phyloP scores from a whole-genome alignment of 2,329 filamentous ascomycete species.

The Pestalotiopsis sp. region DNA sequence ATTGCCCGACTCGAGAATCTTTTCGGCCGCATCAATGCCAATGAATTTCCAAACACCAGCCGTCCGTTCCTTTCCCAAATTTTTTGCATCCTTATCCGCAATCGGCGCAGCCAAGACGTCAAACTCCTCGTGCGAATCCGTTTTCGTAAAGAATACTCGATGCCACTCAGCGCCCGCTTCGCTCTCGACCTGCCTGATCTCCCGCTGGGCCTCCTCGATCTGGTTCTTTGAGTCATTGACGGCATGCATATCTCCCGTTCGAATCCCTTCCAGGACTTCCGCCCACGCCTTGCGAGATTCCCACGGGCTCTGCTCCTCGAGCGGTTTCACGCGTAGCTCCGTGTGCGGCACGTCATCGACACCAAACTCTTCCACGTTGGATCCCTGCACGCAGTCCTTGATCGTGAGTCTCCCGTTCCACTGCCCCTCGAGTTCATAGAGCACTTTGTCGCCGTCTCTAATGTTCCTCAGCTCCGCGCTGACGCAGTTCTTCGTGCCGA shows the following conservation, averaged over 20 bases:
- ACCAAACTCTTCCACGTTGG: slow-evolving; percentile 18
- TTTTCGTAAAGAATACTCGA: slow-evolving; percentile 20
- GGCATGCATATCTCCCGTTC: slow-evolving; percentile 15
- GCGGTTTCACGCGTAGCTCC: slow-evolving; percentile 10
- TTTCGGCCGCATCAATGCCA: slow-evolving; percentile 19
- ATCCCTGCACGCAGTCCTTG: slow-evolving; percentile 15
- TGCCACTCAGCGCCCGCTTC: slow-evolving; percentile 21
- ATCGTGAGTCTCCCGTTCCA: slow-evolving; percentile 25
- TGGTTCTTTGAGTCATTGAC: slow-evolving; percentile 18
- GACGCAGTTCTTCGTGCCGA: slow-evolving; percentile 22
- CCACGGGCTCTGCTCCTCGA: slow-evolving; percentile 23
- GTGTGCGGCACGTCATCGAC: slow-evolving; percentile 19
- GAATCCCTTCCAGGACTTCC: slow-evolving; percentile 19
- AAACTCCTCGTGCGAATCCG: slow-evolving; percentile 18
- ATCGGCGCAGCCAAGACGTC: slow-evolving; percentile 19
- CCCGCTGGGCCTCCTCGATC: slow-evolving; percentile 25
- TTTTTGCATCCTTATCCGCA: slow-evolving; percentile 14
- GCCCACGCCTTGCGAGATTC: slow-evolving; percentile 25
- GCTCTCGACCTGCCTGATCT: slow-evolving; percentile 20
- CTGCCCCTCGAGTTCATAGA: slow-evolving; percentile 30
- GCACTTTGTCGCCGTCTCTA: slow-evolving; percentile 10
- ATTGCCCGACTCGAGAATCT: slow-evolving; percentile 16
- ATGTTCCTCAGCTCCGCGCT: slow-evolving; percentile 21
- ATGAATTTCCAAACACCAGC: slow-evolving; percentile 24
- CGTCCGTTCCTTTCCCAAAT: slow-evolving; percentile 16